Conservation (phyloP, 768 basidiomycete species). For the Punctularia strigosozonata region DNA sequence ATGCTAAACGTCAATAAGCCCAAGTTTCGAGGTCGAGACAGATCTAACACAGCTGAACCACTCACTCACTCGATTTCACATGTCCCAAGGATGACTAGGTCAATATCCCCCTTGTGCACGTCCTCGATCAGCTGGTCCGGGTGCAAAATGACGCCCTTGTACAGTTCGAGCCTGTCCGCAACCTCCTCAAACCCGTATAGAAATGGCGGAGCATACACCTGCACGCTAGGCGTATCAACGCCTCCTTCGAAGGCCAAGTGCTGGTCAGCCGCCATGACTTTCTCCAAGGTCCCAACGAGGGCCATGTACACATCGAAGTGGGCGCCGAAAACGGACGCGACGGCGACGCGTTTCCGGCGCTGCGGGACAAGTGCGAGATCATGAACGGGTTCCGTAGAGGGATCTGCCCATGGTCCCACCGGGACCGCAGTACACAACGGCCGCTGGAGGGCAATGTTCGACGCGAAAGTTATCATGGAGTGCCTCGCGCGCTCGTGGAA, state of each 20-base stretch:
- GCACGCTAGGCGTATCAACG: constrained; percentile 9
- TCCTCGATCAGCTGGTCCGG: constrained; percentile 17
- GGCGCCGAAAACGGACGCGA: constrained; percentile 22
- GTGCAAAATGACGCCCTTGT: constrained; percentile 16
- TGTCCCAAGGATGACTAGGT: constrained; percentile 29
- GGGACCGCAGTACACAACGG: too few relatives aligned
- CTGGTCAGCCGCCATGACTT: too few relatives aligned
- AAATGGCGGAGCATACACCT: constrained; percentile 23
- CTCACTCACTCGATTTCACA: constrained; percentile 30
- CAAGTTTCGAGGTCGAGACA: too few relatives aligned
- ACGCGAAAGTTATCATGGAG: too few relatives aligned
- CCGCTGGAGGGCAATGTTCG: too few relatives aligned
- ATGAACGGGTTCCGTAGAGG: too few relatives aligned
- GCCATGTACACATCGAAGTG: constrained; percentile 29
- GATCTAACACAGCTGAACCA: too few relatives aligned
- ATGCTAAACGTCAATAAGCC: constrained; percentile 8
- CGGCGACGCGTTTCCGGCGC: constrained; percentile 17
- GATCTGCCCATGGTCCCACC: too few relatives aligned
- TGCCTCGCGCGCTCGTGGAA: too few relatives aligned
- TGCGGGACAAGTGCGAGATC: too few relatives aligned
- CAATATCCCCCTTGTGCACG: constrained; percentile 18
- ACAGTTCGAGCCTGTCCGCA: constrained; percentile 20
- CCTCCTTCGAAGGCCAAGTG: constrained; percentile 14
- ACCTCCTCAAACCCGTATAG: constrained; percentile 20
- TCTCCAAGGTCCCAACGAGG: constrained; percentile 21